Base-by-base conservation (phyloP, 2,329 filamentous ascomycete species). In the Passalora sequoiae region DNA sequence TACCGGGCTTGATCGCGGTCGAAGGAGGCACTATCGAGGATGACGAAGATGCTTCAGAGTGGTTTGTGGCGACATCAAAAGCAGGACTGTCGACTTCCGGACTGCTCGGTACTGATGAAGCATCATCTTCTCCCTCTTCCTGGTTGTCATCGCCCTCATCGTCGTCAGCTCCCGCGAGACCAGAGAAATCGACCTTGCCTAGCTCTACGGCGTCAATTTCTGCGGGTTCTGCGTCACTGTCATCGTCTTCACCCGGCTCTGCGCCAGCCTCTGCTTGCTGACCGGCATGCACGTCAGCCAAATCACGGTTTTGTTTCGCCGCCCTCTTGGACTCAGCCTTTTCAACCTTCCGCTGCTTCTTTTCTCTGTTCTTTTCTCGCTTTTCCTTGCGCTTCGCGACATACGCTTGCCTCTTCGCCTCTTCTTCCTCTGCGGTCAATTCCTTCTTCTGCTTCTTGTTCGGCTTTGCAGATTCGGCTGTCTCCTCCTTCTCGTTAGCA, bases 331-430 rank as follows among this genome's bases (percentile, higher is more conserved):
- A 53, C 60, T 70, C 53, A 57, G 59, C 49, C 63, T 69, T 68
- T 19, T 57, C 61, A 38, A 55, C 68, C 55, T 61, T 61, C 54
- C 58, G 60, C 44, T 55, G 51, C 40, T 56, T 56, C 51, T 70
- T 71, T 53, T 71, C 69, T 54, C 71, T 71, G 59, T 71, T 69
- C 50, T 62, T 63, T 36, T 70, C 63, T 27, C 61, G 61, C 55
- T 71, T 70, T 55, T 62, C 61, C 55, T 61, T 65, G 44, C 57
- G 59, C 62, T 69, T 70, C 45, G 70, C 69, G 9, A 66, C 68
- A 49, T 67, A 68, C 33, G 59, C 60, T 43, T 65, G 57, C 20
- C 57, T 51, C 49, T 56, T 60, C 45, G 58, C 51, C 27, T 54
- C 53, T 12, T 50, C 33, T 27, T 55, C 50, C 21, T 63, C 54